These are phyloP conservation scores for Saccharum hybrid DNA, from an alignment of 202 grass and related monocot genomes.

Conservation along the genomic window DNA sequence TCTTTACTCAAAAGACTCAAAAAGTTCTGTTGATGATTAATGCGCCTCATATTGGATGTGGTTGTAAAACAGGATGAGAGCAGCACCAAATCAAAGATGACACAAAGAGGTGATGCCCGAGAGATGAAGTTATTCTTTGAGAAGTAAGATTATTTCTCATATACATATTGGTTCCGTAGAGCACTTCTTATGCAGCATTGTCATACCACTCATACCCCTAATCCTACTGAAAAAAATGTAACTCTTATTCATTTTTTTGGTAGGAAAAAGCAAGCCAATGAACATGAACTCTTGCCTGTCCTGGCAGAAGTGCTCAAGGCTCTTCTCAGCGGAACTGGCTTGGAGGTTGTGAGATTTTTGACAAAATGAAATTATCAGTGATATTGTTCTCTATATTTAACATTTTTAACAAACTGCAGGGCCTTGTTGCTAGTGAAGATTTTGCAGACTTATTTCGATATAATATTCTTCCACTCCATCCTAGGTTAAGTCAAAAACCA, in stretches of 20 bases:
- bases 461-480: slow-evolving; percentile 93
- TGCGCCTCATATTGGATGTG: slow-evolving; percentile 34
- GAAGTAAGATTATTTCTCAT: slow-evolving; percentile 57
- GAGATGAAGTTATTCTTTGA: slow-evolving; percentile 82
- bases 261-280: slow-evolving; percentile 68
- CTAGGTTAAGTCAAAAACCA: slow-evolving; percentile 59
- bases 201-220: not conserved
- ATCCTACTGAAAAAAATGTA: slow-evolving; percentile 5
- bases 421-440: slow-evolving; percentile 46
- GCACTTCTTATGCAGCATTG: slow-evolving; percentile 33
- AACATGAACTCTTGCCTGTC: slow-evolving; percentile 56
- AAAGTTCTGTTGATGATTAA: slow-evolving; percentile 21
- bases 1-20: not conserved
- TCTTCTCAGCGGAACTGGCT: slow-evolving; percentile 60
- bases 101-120: slow-evolving; percentile 77
- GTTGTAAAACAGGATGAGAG: slow-evolving; percentile 66
- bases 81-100: slow-evolving; percentile 58
- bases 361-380: slow-evolving; percentile 24
- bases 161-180: slow-evolving; percentile 4
- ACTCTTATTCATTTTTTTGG: slow-evolving; percentile 29
- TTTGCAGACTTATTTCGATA: slow-evolving; percentile 62
- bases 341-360: slow-evolving; percentile 62
- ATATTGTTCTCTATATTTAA: slow-evolving; percentile 19
- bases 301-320: slow-evolving; percentile 74
- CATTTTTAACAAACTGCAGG: slow-evolving; percentile 45